A percentile compares a stretch with the other conserved stretches of the same genome.
Conservation (phyloP, 805 yeast genomes). For the Lipomyces sp. region DNA sequence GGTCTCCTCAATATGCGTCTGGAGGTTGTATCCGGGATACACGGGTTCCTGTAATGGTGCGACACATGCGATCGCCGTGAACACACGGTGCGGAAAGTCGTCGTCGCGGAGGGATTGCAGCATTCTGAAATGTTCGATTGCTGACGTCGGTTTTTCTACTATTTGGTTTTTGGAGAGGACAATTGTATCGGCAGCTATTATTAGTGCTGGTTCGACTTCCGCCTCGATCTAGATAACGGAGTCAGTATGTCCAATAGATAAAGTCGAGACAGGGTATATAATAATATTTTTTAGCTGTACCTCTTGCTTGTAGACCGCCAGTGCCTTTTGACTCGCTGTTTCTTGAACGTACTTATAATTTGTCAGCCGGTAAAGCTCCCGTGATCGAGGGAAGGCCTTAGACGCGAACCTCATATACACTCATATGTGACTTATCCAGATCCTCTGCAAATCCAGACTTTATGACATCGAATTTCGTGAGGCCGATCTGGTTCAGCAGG, state of each 20-base stretch:
- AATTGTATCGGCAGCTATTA: slow-evolving; percentile 76
- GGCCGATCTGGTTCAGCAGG: slow-evolving; percentile 59
- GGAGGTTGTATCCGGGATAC: slow-evolving; percentile 50
- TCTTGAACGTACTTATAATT: slow-evolving; percentile 60
- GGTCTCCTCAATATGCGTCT: slow-evolving; percentile 52
- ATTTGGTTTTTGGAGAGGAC: slow-evolving; percentile 61
- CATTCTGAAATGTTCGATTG: slow-evolving; percentile 56
- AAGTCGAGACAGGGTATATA: neutral
- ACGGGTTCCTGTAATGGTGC: slow-evolving; percentile 50
- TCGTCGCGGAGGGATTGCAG: slow-evolving; percentile 56
- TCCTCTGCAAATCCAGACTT: slow-evolving; percentile 80
- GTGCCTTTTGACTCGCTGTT: slow-evolving; percentile 72
- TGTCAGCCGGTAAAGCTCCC: slow-evolving; percentile 9
- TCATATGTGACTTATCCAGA: slow-evolving; percentile 57
- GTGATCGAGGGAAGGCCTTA: neutral
- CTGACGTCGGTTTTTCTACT: slow-evolving; percentile 80
- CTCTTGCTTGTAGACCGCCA: slow-evolving; percentile 59
- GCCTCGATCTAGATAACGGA: slow-evolving; percentile 41
- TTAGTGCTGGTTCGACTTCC: slow-evolving; percentile 44
- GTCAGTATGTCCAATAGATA: neutral
- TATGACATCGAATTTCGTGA: slow-evolving; percentile 49
- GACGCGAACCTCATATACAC: slow-evolving; percentile 53
- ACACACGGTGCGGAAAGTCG: slow-evolving; percentile 53
- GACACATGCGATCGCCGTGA: slow-evolving; percentile 60
- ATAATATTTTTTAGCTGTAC: no score